Evolutionary conservation across 2,329 filamentous ascomycete genomes (phyloP).

Genomic region (Diaporthe sp.): DNA sequence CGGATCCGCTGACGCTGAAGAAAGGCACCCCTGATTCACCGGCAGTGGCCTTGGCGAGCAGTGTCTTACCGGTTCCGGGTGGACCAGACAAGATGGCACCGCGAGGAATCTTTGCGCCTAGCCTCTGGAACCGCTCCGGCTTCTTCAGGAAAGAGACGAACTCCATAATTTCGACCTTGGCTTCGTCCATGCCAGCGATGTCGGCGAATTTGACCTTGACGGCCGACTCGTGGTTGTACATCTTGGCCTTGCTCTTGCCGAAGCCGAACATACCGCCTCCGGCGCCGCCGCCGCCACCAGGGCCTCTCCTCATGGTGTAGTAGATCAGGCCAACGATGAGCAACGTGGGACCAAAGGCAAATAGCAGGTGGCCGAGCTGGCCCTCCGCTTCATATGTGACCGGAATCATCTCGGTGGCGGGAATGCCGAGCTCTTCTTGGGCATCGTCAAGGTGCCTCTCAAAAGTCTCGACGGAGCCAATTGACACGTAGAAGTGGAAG

Average conservation of each 20-base stretch:
- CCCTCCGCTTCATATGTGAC: constrained; percentile 87
- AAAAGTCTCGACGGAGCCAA: constrained; percentile 93
- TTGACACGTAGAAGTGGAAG: constrained; percentile 92
- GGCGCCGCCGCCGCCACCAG: constrained; percentile 71
- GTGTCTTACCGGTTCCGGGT: constrained; percentile 96
- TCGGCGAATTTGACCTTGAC: constrained; percentile 98
- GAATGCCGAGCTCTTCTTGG: constrained; percentile 88
- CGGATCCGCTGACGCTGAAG: constrained; percentile 97
- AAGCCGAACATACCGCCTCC: constrained; percentile 91
- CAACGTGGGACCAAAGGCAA: constrained; percentile 86
- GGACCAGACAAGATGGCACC: constrained; percentile 98
- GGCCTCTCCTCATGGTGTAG: constrained; percentile 82
- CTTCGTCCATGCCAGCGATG: constrained; percentile 97
- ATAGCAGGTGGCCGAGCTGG: constrained; percentile 76
- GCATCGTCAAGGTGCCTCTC: constrained; percentile 89
- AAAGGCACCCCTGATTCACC: constrained; percentile 97
- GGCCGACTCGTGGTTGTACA: constrained; percentile 96
- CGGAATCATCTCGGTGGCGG: constrained; percentile 88
- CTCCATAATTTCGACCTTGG: constrained; percentile 98
- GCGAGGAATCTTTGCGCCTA: constrained; percentile 97
- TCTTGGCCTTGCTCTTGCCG: constrained; percentile 93
- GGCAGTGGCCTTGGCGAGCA: constrained; percentile 96
- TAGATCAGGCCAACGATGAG: constrained; percentile 86
- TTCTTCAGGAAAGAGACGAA: constrained; percentile 98
- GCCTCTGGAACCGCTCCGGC: constrained; percentile 89